Percentiles rank a stretch among this genome's conserved stretches.
Evolutionary conservation across 148 eudicot genomes (phyloP).

Genomic region (Mesembryanthemum crystallinum): DNA sequence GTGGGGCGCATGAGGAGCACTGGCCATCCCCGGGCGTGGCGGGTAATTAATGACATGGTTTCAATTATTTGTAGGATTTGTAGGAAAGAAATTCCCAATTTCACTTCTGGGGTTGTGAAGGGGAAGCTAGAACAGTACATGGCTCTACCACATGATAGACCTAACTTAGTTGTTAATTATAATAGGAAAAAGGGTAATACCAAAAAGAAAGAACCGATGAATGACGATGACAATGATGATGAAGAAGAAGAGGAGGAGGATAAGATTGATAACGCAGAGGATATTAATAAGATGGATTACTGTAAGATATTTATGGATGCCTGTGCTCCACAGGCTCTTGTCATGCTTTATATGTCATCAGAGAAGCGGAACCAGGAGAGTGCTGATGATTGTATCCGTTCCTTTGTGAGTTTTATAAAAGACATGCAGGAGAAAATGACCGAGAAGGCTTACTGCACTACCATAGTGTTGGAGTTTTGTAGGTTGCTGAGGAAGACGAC

Average conservation of each 20-base stretch:
- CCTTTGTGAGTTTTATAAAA: conserved; percentile 36
- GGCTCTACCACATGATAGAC: background rate
- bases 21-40: conserved; percentile 53
- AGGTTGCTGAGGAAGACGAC: conserved; percentile 34
- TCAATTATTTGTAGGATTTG: conserved; percentile 34
- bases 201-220: background rate
- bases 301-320: conserved; percentile 53
- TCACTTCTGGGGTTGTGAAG: conserved; percentile 4
- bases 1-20: conserved; percentile 75
- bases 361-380: conserved; percentile 26
- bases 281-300: conserved; percentile 17
- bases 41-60: conserved; percentile 45
- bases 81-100: conserved; percentile 23
- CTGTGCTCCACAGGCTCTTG: conserved; percentile 49
- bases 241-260: conserved; percentile 2
- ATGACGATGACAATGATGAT: background rate
- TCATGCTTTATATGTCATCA: conserved; percentile 57
- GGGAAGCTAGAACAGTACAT: conserved; percentile 26
- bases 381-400: conserved; percentile 51
- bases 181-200: background rate
- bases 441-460: conserved; percentile 36
- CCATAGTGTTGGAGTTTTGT: conserved; percentile 66
- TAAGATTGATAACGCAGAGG: background rate
- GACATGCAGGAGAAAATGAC: background rate
- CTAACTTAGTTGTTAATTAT: background rate